Base-by-base conservation (phyloP, 768 basidiomycete species). In the Leccinum olivaceopallidum region DNA sequence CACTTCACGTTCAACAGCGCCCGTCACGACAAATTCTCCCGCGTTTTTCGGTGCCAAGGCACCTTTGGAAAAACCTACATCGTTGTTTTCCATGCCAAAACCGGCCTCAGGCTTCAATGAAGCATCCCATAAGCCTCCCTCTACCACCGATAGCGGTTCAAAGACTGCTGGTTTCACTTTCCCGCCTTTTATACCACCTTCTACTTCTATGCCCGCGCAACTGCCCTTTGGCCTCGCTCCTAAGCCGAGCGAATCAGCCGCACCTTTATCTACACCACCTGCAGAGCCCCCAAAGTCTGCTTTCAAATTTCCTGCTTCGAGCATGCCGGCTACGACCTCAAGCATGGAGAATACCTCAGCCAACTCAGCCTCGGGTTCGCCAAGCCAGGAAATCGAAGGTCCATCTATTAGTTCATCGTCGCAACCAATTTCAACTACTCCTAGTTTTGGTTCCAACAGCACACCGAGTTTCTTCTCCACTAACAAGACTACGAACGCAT, bases 81-180 rank as follows among this genome's bases (percentile, higher is more conserved):
- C 63, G 2, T 28, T 55, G 34, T 67, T 69, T 30, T 34, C 69
- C 12, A 75, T 75, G 69, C 75, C 81, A 20, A 74, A 30, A 36
- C 76, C 57, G 22, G 76, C 80, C 58, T 64, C 54, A 32, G 65
- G 66, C 22, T 61, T 72, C 24, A 52, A 63, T 6, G 65, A 65
- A 34, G 24, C 63, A 5, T 30, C 72, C 30, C 26, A 50, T 13
- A 60, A 61, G 56, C 20, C 34, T 9, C 26, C 60, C 16, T 62
- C 64, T 1, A 49, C 67, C 16, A 60, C 50, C 9, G 73, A 70
- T 28, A 61, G 58, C 47, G 68, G 66, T 20, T 54, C 62, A 37
- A 69, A 64, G 30, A 47, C 60, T 2, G 52, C 64, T 55, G 62
- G 69, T 34, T 73, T 74, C 48, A 61, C 69, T 13, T 69, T 74